Evolutionary conservation across 208 protist species (phyloP).

Genomic region (Leishmania tropica): DNA sequence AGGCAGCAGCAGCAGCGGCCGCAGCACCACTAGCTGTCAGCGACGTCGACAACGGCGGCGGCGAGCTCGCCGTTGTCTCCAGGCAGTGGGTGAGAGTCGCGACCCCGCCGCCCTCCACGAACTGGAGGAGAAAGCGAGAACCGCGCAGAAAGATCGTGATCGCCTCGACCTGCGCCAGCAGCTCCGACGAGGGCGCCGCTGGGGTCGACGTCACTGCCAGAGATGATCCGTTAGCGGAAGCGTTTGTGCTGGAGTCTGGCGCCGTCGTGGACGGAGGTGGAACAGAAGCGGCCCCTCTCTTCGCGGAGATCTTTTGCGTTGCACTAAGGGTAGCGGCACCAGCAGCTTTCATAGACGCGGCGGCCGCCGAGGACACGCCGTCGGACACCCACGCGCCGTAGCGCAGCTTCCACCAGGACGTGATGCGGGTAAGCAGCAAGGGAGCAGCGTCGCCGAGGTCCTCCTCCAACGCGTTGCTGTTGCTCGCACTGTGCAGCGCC

Average conservation of each 20-base stretch:
- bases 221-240: not conserved
- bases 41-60: not conserved
- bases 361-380: not conserved
- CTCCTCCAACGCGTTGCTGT: slow-evolving; percentile 54
- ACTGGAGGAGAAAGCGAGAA: slow-evolving; percentile 70
- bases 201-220: not conserved
- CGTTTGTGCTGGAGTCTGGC: not conserved
- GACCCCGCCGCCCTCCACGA: slow-evolving; percentile 72
- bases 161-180: slow-evolving; percentile 58
- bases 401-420: slow-evolving; percentile 80
- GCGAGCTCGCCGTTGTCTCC: slow-evolving; percentile 8
- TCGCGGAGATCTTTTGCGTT: not conserved
- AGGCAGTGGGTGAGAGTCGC: slow-evolving; percentile 71
- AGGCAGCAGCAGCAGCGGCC: not conserved
- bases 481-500: slow-evolving; percentile 66
- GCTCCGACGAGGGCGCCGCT: slow-evolving; percentile 11
- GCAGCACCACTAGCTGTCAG: not conserved
- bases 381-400: slow-evolving; percentile 42
- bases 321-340: not conserved
- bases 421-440: slow-evolving; percentile 83
- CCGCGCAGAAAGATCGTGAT: slow-evolving; percentile 83
- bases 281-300: not conserved
- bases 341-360: not conserved
- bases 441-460: slow-evolving; percentile 80
- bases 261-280: not conserved